phyloP scores from a whole-genome alignment of 805 yeast species.

The Wickerhamiella slavikovae region DNA sequence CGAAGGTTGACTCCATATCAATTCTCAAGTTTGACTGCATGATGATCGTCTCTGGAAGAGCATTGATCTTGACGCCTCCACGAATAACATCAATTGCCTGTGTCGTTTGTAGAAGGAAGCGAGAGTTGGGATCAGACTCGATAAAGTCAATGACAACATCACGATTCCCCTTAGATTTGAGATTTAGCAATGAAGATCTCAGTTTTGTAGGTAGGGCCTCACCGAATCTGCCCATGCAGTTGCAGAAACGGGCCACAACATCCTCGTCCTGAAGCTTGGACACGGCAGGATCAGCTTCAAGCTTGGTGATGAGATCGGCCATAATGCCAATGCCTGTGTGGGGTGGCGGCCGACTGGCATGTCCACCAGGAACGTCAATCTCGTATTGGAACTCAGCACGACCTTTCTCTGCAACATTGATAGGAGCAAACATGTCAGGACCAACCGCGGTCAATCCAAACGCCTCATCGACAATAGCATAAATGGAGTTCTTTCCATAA shows the following conservation, averaged over 20 bases:
- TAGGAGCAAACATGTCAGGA: slow-evolving; percentile 26
- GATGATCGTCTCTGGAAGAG: slow-evolving; percentile 39
- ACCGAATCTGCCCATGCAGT: slow-evolving; percentile 31
- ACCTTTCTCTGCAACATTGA: slow-evolving; percentile 47
- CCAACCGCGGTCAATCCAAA: slow-evolving; percentile 21
- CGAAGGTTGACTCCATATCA: slow-evolving; percentile 31
- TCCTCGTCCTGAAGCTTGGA: slow-evolving; percentile 29
- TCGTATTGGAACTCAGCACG: slow-evolving; percentile 28
- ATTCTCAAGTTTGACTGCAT: slow-evolving; percentile 39
- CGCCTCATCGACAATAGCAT: slow-evolving; percentile 55
- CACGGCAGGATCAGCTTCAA: slow-evolving; percentile 39
- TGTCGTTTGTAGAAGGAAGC: slow-evolving; percentile 31
- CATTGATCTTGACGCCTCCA: slow-evolving; percentile 62
- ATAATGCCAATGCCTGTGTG: slow-evolving; percentile 66
- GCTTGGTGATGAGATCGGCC: slow-evolving; percentile 31
- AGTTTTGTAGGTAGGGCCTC: background rate
- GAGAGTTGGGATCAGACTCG: slow-evolving; percentile 1
- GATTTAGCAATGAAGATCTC: slow-evolving; percentile 1
- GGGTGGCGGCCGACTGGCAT: slow-evolving; percentile 59
- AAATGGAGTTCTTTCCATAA: slow-evolving; percentile 41
- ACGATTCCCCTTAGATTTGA: slow-evolving; percentile 1
- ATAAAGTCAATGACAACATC: slow-evolving; percentile 5
- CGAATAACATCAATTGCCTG: slow-evolving; percentile 40
- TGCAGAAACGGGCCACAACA: slow-evolving; percentile 36
- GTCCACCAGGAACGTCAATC: slow-evolving; percentile 54